A percentile compares a stretch with the other conserved stretches of the same genome.
phyloP scores from a whole-genome alignment of 2,329 filamentous ascomycete genomes.

The Seiridium cupressi region DNA sequence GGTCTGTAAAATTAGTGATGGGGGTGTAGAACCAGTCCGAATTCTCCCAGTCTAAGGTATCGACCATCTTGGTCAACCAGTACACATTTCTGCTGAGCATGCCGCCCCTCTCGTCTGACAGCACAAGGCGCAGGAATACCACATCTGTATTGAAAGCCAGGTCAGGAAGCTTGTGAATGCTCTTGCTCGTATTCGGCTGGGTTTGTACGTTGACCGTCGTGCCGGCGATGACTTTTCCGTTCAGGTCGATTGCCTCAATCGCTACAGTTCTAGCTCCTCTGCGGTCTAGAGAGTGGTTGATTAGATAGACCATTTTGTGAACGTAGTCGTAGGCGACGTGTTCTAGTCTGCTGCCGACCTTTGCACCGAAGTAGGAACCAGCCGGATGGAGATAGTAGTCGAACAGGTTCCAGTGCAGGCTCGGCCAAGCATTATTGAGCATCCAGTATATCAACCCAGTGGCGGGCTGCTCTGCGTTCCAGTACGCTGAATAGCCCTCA shows the following conservation, averaged over 20 bases:
- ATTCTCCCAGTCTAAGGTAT: slow-evolving; percentile 52
- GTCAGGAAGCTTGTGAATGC: slow-evolving; percentile 29
- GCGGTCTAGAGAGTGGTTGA: slow-evolving; percentile 49
- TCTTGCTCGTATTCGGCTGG: slow-evolving; percentile 42
- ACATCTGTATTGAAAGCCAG: slow-evolving; percentile 36
- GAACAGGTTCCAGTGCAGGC: slow-evolving; percentile 63
- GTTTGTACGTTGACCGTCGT: slow-evolving; percentile 31
- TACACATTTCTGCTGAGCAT: slow-evolving; percentile 58
- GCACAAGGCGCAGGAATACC: slow-evolving; percentile 48
- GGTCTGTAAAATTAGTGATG: slow-evolving; percentile 48
- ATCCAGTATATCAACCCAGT: slow-evolving; percentile 68
- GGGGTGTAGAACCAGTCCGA: slow-evolving; percentile 61
- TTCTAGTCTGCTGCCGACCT: slow-evolving; percentile 47
- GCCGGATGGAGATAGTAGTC: slow-evolving; percentile 60
- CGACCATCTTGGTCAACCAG: slow-evolving; percentile 48
- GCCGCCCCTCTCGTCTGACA: slow-evolving; percentile 30
- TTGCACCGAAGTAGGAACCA: slow-evolving; percentile 59
- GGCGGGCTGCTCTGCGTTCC: slow-evolving; percentile 48
- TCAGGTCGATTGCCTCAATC: slow-evolving; percentile 46
- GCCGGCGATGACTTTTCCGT: slow-evolving; percentile 41
- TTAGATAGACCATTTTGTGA: slow-evolving; percentile 43
- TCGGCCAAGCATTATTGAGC: slow-evolving; percentile 65
- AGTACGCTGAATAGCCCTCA: slow-evolving; percentile 52
- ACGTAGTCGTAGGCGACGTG: slow-evolving; percentile 56
- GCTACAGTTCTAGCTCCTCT: slow-evolving; percentile 39